A percentile compares a stretch with the other conserved stretches of the same genome.
These are phyloP conservation scores for Aspergillus aculeatinus DNA, from an alignment of 2,329 filamentous ascomycete species.

Conservation along the genomic window DNA sequence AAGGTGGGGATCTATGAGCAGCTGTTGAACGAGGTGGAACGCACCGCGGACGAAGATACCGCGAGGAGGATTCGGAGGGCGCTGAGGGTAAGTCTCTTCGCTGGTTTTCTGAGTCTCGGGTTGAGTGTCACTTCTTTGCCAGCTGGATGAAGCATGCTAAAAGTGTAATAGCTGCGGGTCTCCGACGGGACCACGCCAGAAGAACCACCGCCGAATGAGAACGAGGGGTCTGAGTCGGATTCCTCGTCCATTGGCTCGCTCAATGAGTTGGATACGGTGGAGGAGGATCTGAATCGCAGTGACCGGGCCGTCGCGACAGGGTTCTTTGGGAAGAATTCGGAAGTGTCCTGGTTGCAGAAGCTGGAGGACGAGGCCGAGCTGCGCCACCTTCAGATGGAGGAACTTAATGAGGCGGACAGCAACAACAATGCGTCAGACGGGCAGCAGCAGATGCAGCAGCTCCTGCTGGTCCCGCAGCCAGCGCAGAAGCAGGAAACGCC, in stretches of 20 bases:
- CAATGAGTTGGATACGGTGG: slow-evolving; percentile 41
- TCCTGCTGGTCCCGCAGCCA: background rate
- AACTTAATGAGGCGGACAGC: background rate
- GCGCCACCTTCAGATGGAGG: slow-evolving; percentile 14
- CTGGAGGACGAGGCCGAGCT: slow-evolving; percentile 32
- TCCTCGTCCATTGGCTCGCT: slow-evolving; percentile 38
- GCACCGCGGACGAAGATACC: slow-evolving; percentile 20
- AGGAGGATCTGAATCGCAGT: slow-evolving; percentile 43
- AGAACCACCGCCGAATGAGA: slow-evolving; percentile 5
- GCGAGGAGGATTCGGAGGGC: slow-evolving; percentile 26
- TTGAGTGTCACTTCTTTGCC: too few relatives aligned
- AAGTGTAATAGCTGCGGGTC: background rate
- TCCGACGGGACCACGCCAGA: background rate
- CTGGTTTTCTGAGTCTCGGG: background rate
- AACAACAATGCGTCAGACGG: background rate
- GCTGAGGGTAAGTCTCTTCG: slow-evolving; percentile 22
- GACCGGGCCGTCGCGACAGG: slow-evolving; percentile 38
- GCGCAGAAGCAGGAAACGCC: slow-evolving; percentile 16
- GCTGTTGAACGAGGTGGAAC: slow-evolving; percentile 27
- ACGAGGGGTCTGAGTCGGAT: slow-evolving; percentile 22
- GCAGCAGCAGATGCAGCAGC: background rate
- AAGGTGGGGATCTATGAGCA: slow-evolving; percentile 31
- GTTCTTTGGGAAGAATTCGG: slow-evolving; percentile 47
- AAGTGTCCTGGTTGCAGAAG: slow-evolving; percentile 44
- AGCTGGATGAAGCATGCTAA: background rate